Conservation (phyloP, 345 rosid species). For the Cardiospermum halicacabum region DNA sequence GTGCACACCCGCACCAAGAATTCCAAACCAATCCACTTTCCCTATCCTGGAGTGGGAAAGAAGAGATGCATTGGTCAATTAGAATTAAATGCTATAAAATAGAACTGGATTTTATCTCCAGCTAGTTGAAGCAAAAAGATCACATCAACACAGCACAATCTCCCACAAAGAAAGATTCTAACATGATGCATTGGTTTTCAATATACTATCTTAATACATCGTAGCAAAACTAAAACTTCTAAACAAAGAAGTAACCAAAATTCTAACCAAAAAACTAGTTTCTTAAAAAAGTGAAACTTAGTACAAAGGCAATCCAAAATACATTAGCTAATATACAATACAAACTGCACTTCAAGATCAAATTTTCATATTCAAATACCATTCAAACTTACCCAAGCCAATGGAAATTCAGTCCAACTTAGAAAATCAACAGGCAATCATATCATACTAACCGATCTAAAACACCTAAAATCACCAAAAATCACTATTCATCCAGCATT, state of each 20-base stretch:
- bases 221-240: not conserved
- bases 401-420: not conserved
- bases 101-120: not conserved
- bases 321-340: not conserved
- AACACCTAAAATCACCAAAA: not conserved
- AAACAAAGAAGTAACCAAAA: not conserved
- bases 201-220: no score
- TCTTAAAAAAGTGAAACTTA: not conserved
- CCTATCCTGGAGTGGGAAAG: constrained; percentile 19
- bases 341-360: not conserved
- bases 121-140: not conserved
- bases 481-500: not conserved
- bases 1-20: not conserved
- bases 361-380: not conserved
- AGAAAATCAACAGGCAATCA: not conserved
- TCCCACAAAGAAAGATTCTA: not conserved
- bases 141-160: not conserved
- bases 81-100: constrained; percentile 8
- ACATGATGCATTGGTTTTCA: not conserved
- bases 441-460: not conserved
- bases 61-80: constrained; percentile 6
- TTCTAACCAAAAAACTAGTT: not conserved
- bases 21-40: constrained; percentile 12
- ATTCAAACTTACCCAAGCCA: constrained; percentile 13
- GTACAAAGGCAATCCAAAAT: not conserved